Evolutionary conservation across 1,284 basidiomycete species (phyloP), one percentile per base, ranked within the genome.

Genomic region (Coniferiporia sulphurascens): DNA sequence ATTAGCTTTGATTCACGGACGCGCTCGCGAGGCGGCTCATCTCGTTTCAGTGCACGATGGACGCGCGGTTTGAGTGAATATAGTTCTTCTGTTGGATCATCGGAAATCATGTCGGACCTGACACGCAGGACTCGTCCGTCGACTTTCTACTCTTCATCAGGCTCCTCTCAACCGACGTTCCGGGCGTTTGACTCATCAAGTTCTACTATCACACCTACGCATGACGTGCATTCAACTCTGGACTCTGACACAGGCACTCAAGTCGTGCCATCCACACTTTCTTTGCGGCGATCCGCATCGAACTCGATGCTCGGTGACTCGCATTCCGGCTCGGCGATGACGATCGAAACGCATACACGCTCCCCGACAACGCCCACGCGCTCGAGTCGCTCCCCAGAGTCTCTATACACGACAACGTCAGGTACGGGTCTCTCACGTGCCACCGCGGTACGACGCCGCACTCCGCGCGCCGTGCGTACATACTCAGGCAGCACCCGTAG

Each of bases 221-320:
- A 13, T 21, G 49, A 43, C 48, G 7, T 43, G 34, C 12, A 57
- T 8, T 62, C 77, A 21, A 75, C 74, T 35, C 64, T 78, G 48
- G 70, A 71, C 1, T 76, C 75, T 0, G 74, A 74, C 19, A 72
- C 77, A 1, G 78, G 75, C 8, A 83, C 80, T 0, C 71, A 77
- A 32, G 72, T 80, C 19, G 71, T 77, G 13, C 70, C 82, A 0
- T 82, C 83, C 0, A 80, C 84, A 4, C 66, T 84, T 54, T 84
- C 83, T 0, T 78, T 78, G 53, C 73, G 81, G n/a, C 74, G 80
- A 1, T 76, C 82, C 3, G 75, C 78, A 13, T 81, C 83, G 32
- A 77, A 77, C 5, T 85, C 84, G 1, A 75, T 82, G 60, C 71
- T 85, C 1, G 81, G 83, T 0, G 81, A 84, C 65, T 84, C 82